Percentiles rank a stretch among this genome's conserved stretches.
Conservation (phyloP, 371 early-diverging fungal species). For the Chytridium lagenaria region DNA sequence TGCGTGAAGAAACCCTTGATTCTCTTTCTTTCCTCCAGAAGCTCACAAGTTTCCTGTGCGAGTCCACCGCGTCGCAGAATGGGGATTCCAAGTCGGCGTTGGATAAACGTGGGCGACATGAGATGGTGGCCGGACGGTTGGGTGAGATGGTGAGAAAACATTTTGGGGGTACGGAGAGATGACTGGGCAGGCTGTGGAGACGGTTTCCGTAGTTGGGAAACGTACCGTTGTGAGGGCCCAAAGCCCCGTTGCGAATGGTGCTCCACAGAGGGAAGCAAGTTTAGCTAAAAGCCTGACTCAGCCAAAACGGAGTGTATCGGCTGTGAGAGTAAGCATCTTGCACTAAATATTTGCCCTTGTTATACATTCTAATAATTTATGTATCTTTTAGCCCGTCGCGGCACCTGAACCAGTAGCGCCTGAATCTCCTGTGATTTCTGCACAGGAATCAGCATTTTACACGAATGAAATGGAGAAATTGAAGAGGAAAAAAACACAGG, state of each 20-base stretch:
- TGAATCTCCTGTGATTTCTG: too few relatives aligned
- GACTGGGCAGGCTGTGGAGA: neutral
- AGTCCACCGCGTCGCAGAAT: neutral
- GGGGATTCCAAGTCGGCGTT: neutral
- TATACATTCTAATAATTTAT: too few relatives aligned
- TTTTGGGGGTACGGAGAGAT: neutral
- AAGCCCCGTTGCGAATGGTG: neutral
- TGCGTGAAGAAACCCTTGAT: conserved; percentile 1
- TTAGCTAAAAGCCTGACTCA: neutral
- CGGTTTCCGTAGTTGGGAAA: neutral
- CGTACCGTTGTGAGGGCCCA: neutral
- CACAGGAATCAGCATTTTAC: neutral
- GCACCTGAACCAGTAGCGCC: too few relatives aligned
- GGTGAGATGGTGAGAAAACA: neutral
- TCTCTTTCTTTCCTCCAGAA: neutral
- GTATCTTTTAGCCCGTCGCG: too few relatives aligned
- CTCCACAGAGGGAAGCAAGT: neutral
- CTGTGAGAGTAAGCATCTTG: neutral
- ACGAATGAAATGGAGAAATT: neutral
- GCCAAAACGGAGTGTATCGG: neutral
- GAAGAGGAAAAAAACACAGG: conserved; percentile 1
- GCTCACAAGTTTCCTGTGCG: neutral
- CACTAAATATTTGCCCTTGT: too few relatives aligned
- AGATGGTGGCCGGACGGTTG: neutral
- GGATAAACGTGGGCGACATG: neutral